Percentiles rank a stretch among this genome's conserved stretches.
phyloP scores from a whole-genome alignment of 1,284 basidiomycete species.

The Sporisorium graminicola region DNA sequence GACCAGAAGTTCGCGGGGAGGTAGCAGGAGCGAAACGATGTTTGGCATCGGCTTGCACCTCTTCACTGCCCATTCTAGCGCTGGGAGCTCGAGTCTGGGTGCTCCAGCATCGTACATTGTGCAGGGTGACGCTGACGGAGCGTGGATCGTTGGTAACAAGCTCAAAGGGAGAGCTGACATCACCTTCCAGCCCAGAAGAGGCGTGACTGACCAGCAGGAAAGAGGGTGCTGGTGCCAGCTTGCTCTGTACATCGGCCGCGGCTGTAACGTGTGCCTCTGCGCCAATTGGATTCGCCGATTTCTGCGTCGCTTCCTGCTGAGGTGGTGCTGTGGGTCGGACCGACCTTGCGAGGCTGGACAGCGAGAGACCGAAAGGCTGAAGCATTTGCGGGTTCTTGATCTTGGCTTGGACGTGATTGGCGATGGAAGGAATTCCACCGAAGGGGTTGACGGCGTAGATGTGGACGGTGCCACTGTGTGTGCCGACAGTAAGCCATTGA shows the following conservation, averaged over 20 bases:
- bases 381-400: slow-evolving; percentile 25
- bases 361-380: slow-evolving; percentile 32
- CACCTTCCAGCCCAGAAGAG: not conserved
- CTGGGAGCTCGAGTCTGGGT: slow-evolving; percentile 16
- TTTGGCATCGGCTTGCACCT: slow-evolving; percentile 10
- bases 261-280: not conserved
- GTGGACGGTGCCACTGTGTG: slow-evolving; percentile 47
- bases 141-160: slow-evolving; percentile 36
- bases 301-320: slow-evolving; percentile 8
- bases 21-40: slow-evolving; percentile 13
- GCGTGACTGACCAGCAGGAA: slow-evolving; percentile 17
- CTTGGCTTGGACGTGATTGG: slow-evolving; percentile 40
- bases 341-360: slow-evolving; percentile 36
- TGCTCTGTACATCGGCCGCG: not conserved
- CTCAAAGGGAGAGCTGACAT: slow-evolving; percentile 26
- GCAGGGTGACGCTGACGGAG: slow-evolving; percentile 23
- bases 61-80: slow-evolving; percentile 6
- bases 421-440: slow-evolving; percentile 34
- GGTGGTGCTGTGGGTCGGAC: slow-evolving; percentile 12
- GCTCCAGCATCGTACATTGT: slow-evolving; percentile 35
- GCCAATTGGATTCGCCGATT: not conserved
- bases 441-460: slow-evolving; percentile 47
- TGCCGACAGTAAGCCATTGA: slow-evolving; percentile 47
- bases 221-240: slow-evolving; percentile 6
- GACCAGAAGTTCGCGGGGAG: slow-evolving; percentile 34